phyloP scores from a whole-genome alignment of 345 rosid species.

The Populus alba region DNA sequence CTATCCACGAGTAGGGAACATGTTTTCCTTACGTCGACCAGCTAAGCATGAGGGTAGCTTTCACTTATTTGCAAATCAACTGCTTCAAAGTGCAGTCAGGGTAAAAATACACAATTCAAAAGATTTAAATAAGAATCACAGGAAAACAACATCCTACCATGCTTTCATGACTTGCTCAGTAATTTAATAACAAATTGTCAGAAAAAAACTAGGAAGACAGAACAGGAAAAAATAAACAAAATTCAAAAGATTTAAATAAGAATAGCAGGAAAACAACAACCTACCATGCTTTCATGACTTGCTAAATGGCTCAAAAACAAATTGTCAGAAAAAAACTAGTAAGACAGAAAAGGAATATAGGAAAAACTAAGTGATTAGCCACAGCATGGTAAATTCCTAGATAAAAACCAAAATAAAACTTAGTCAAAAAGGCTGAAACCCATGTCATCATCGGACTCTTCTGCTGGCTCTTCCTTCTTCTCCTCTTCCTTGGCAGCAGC shows the following conservation, averaged over 20 bases:
- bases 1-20: too few relatives aligned
- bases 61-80: too few relatives aligned
- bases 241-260: background rate
- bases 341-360: background rate
- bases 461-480: constrained; percentile 71
- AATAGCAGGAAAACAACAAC: background rate
- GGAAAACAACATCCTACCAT: background rate
- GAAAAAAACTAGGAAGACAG: background rate
- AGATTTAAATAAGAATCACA: background rate
- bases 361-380: background rate
- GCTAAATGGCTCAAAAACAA: background rate
- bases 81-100: too few relatives aligned
- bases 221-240: background rate
- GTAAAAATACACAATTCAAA: background rate
- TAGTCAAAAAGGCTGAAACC: constrained; percentile 79
- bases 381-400: background rate
- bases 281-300: background rate
- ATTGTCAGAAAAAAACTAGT: background rate
- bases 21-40: too few relatives aligned
- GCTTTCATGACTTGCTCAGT: background rate
- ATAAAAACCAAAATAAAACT: constrained; percentile 1
- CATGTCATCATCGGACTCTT: constrained; percentile 92
- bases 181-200: background rate
- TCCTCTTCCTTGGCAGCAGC: constrained; percentile 54
- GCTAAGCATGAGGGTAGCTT: too few relatives aligned